A percentile compares a stretch with the other conserved stretches of the same genome.
phyloP scores from a whole-genome alignment of 352 stramenopile genomes.

The Pythium plurisporium region DNA sequence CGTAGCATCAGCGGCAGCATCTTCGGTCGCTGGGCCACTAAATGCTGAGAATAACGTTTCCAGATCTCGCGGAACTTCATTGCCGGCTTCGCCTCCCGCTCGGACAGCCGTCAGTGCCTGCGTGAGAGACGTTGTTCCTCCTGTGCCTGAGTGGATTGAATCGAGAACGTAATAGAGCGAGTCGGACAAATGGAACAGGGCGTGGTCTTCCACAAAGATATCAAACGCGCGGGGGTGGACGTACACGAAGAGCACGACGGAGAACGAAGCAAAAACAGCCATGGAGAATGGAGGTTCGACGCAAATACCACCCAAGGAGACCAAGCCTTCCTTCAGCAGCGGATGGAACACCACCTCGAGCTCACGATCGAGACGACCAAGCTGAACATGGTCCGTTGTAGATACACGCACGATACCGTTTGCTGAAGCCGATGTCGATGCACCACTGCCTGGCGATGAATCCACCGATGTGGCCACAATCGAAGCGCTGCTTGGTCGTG shows the following conservation, averaged over 20 bases:
- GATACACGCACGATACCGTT: constrained; percentile 56
- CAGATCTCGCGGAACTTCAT: constrained; percentile 32
- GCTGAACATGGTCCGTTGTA: constrained; percentile 40
- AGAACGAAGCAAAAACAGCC: constrained; percentile 69
- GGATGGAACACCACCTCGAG: constrained; percentile 57
- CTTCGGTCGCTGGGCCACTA: constrained; percentile 27
- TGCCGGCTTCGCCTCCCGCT: constrained; percentile 16
- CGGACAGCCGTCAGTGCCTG: background rate
- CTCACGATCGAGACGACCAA: constrained; percentile 57
- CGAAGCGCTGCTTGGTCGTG: constrained; percentile 23
- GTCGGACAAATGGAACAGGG: constrained; percentile 62
- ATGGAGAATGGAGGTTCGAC: constrained; percentile 33
- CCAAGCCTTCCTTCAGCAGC: constrained; percentile 55
- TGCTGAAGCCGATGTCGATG: background rate
- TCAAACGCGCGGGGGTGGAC: constrained; percentile 54
- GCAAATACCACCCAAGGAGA: constrained; percentile 46
- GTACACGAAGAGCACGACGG: constrained; percentile 55
- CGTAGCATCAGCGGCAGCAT: constrained; percentile 10
- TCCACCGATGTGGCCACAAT: background rate
- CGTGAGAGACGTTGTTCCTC: constrained; percentile 7
- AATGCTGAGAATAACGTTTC: constrained; percentile 72
- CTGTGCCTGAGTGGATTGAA: constrained; percentile 19
- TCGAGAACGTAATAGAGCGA: constrained; percentile 57
- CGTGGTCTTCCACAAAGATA: constrained; percentile 55
- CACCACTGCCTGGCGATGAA: background rate